Conservation (phyloP, 345 rosid species). For the Passiflora organensis region DNA sequence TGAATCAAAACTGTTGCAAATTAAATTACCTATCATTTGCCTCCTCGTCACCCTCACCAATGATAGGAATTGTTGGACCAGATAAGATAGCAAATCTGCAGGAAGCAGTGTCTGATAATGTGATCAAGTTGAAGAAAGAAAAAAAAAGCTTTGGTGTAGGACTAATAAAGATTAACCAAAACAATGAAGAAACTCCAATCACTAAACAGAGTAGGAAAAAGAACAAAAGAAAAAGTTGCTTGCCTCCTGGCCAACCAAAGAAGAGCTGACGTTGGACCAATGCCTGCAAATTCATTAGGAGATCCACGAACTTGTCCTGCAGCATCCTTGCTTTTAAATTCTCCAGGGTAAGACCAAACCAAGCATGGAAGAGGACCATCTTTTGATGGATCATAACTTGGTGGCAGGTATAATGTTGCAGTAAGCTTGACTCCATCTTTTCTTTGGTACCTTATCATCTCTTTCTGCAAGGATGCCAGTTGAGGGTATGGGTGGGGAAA, state of each 20-base stretch:
- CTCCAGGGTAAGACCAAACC: slow-evolving; percentile 97
- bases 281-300: slow-evolving; percentile 95
- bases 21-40: slow-evolving; percentile 86
- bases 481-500: slow-evolving; percentile 98
- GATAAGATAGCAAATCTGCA: slow-evolving; percentile 90
- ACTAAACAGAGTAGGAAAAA: slow-evolving; percentile 5
- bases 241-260: slow-evolving; percentile 99
- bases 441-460: slow-evolving; percentile 94
- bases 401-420: slow-evolving; percentile 91
- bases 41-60: slow-evolving; percentile 96
- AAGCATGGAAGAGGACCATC: slow-evolving; percentile 95
- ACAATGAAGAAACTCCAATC: slow-evolving; percentile 1
- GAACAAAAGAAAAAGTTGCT: slow-evolving; percentile 6
- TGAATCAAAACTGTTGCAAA: neutral
- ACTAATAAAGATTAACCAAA: slow-evolving; percentile 9
- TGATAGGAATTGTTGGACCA: slow-evolving; percentile 96
- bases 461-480: slow-evolving; percentile 85
- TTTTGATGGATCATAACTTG: slow-evolving; percentile 76
- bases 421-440: slow-evolving; percentile 96
- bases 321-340: slow-evolving; percentile 99
- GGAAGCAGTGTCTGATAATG: slow-evolving; percentile 14
- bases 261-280: slow-evolving; percentile 91
- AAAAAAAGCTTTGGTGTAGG: slow-evolving; percentile 8
- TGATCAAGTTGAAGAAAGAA: slow-evolving; percentile 10
- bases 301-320: slow-evolving; percentile 99